Conservation (phyloP, 1,284 basidiomycete species). For the Cryptococcus sp. region DNA sequence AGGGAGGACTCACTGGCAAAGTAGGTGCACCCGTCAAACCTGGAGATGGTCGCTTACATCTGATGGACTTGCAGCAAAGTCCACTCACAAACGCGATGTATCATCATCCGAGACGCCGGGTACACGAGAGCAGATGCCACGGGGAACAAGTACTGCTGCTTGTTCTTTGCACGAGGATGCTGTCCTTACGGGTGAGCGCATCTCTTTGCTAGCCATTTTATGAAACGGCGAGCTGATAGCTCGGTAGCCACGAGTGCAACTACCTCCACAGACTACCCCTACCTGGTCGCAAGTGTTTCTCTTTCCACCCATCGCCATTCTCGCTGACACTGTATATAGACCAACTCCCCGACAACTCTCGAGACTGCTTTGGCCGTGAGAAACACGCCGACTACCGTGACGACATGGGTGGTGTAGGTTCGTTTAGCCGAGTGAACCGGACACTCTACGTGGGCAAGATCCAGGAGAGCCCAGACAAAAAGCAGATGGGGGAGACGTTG, state of each 20-base stretch:
- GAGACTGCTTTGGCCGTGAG: slow-evolving; percentile 95
- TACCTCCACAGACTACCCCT: slow-evolving; percentile 86
- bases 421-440: slow-evolving; percentile 87
- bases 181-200: slow-evolving; percentile 77
- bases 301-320: not conserved
- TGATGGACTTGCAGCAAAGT: slow-evolving; percentile 65
- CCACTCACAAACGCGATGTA: slow-evolving; percentile 68
- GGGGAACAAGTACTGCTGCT: slow-evolving; percentile 85
- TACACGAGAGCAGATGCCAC: slow-evolving; percentile 90
- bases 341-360: slow-evolving; percentile 79
- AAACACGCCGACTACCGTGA: slow-evolving; percentile 97
- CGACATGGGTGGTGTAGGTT: slow-evolving; percentile 99
- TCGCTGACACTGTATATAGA: slow-evolving; percentile 18
- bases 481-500: slow-evolving; percentile 86
- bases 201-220: not conserved
- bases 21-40: slow-evolving; percentile 54
- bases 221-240: not conserved
- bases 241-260: slow-evolving; percentile 77
- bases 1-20: slow-evolving; percentile 89
- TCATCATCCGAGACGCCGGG: slow-evolving; percentile 82
- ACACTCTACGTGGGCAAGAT: slow-evolving; percentile 95
- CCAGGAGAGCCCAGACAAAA: slow-evolving; percentile 80
- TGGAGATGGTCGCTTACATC: not conserved
- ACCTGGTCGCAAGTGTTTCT: slow-evolving; percentile 51
- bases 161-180: slow-evolving; percentile 94